Conservation (phyloP, 192 early-diverging fungal genomes). For the Jimgerdemannia lactiflua region DNA sequence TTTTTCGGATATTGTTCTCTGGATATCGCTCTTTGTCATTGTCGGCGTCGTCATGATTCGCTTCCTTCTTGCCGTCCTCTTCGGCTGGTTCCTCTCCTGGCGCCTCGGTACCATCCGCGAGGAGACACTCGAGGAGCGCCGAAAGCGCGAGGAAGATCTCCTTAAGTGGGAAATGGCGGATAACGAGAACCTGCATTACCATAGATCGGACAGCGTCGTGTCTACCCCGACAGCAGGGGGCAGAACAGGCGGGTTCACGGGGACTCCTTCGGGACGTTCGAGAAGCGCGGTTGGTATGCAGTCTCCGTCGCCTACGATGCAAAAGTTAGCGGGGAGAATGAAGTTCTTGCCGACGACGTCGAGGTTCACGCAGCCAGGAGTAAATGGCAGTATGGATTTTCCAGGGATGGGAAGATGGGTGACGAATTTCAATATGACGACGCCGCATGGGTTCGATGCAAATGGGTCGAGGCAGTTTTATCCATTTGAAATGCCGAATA, state of each 20-base stretch:
- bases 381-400: background rate
- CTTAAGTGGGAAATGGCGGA: slow-evolving; percentile 38
- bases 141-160: slow-evolving; percentile 37
- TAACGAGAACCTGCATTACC: slow-evolving; percentile 46
- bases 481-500: background rate
- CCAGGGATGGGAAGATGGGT: no score
- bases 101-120: slow-evolving; percentile 72
- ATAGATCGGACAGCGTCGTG: slow-evolving; percentile 45
- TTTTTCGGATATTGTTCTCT: slow-evolving; percentile 75
- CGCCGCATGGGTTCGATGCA: background rate
- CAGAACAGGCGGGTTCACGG: no score
- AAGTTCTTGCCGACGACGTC: slow-evolving; percentile 39
- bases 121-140: slow-evolving; percentile 52
- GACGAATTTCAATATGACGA: no score
- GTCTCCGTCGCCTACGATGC: no score
- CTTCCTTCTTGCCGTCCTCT: slow-evolving; percentile 76
- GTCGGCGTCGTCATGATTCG: slow-evolving; percentile 63
- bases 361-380: slow-evolving; percentile 24
- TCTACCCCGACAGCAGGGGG: slow-evolving; percentile 8
- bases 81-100: slow-evolving; percentile 80
- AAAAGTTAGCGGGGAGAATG: slow-evolving; percentile 34
- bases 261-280: slow-evolving; percentile 5
- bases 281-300: slow-evolving; percentile 6
- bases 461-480: background rate
- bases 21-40: slow-evolving; percentile 72